Evolutionary conservation across 495 filamentous ascomycete genomes (phyloP), one percentile per base, ranked within the genome.

Genomic region (Bryoglossum gracile): DNA sequence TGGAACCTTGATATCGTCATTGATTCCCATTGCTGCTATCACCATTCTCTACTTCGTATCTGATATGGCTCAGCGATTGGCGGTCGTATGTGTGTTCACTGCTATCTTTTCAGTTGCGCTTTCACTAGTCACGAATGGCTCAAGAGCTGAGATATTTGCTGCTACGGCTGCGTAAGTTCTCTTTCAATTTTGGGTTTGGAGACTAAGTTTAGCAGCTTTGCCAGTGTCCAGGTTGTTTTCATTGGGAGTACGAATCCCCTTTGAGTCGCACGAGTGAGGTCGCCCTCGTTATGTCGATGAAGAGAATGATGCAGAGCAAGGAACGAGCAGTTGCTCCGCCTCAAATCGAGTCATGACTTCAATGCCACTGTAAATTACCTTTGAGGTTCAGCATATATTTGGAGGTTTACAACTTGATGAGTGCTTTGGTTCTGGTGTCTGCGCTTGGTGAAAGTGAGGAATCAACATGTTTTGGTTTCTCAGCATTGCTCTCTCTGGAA

Each of bases 101-200:
- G 40, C 57, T 17, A 28, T 63, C 3, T 67, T 69, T 36, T 46
- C 59, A 1, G 33, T 56, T 19, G 43, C 40, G 4, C 50, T 68
- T 40, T 53, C 47, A 3, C 36, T 66, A 9, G 53, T 66, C 19
- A 66, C 66, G 4, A 40, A 35, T 19, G 67, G 61, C 4, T 59
- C 43, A 35, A 48, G 57, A 21, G 53, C 62, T 11, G 64, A 69
- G 54, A 63, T 66, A 16, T 68, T 68, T 57, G 65, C 65, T 3
- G 49, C 49, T 2, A 51, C 49, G 28, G 49, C 49, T 46, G 49
- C 49, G 49, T 51, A 51, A 10, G n/a, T 62, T 58, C 2, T 21
- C 21, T 23, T 18, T 3, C 18, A 8, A 1, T n/a, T 9, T 30
- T 4, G 10, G n/a, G 4, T 32, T 10, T 44, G 25, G 18, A 22